Evolutionary conservation across 495 filamentous ascomycete species (phyloP).

Genomic region (Astrothelium subdiscretum): DNA sequence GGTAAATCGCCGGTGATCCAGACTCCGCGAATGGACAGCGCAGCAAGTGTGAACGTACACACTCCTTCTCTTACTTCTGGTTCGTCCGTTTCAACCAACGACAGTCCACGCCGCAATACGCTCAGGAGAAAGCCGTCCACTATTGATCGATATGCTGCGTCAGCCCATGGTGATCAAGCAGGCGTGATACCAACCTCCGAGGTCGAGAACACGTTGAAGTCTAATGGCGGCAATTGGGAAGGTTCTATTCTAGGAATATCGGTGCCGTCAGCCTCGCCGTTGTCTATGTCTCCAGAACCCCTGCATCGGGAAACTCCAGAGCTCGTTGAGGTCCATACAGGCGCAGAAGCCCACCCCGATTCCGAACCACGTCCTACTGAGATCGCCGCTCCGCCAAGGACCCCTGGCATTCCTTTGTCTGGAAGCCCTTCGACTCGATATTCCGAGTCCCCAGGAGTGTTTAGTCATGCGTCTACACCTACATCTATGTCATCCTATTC

Average conservation of each 20-base stretch:
- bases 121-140: slow-evolving; percentile 25
- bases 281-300: slow-evolving; percentile 4
- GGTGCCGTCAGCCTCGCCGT: slow-evolving; percentile 20
- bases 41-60: slow-evolving; percentile 2
- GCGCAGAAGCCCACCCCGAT: background rate
- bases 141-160: slow-evolving; percentile 15
- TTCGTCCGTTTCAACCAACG: slow-evolving; percentile 27
- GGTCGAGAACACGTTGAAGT: slow-evolving; percentile 13
- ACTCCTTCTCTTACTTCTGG: slow-evolving; percentile 32
- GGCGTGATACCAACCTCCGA: background rate
- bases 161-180: slow-evolving; percentile 13
- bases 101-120: slow-evolving; percentile 26
- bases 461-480: slow-evolving; percentile 84
- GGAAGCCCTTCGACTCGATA: slow-evolving; percentile 83
- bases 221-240: slow-evolving; percentile 16
- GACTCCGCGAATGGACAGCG: slow-evolving; percentile 10
- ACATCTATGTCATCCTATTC: slow-evolving; percentile 97
- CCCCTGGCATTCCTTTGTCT: slow-evolving; percentile 22
- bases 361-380: slow-evolving; percentile 7
- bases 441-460: slow-evolving; percentile 81
- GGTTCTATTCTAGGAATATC: slow-evolving; percentile 28
- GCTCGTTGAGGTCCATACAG: background rate
- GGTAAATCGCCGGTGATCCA: background rate
- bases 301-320: slow-evolving; percentile 7
- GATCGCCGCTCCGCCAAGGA: slow-evolving; percentile 11